A percentile compares a stretch with the other conserved stretches of the same genome.
phyloP scores from a whole-genome alignment of 192 early-diverging fungal species.

The Nowakowskiella sp. region DNA sequence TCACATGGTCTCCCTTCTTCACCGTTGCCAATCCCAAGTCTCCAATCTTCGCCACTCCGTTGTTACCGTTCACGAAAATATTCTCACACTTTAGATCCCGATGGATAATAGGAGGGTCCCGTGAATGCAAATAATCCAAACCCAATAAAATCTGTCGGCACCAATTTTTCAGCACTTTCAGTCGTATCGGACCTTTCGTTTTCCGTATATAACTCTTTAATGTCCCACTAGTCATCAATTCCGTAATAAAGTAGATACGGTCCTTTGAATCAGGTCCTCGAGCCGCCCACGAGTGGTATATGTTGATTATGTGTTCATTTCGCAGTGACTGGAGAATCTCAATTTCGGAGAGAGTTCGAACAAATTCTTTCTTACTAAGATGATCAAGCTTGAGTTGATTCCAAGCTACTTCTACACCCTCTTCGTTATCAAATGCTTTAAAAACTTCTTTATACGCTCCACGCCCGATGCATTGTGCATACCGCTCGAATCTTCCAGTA shows the following conservation, averaged over 20 bases:
- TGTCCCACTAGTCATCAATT: conserved; percentile 83
- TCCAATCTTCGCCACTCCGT: conserved; percentile 82
- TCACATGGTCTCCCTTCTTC: conserved; percentile 55
- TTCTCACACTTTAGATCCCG: conserved; percentile 60
- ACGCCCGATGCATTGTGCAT: conserved; percentile 54
- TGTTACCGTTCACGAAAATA: conserved; percentile 83
- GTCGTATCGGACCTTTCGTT: conserved; percentile 57
- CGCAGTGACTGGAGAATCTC: conserved; percentile 67
- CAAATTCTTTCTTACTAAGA: conserved; percentile 26
- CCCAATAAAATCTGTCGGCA: conserved; percentile 72
- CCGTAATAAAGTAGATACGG: conserved; percentile 76
- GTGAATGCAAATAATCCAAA: conserved; percentile 68
- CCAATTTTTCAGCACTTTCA: conserved; percentile 73
- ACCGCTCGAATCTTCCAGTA: conserved; percentile 57
- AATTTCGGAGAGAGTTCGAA: conserved; percentile 40
- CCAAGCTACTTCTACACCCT: conserved; percentile 87
- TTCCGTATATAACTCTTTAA: conserved; percentile 70
- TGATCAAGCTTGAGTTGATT: conserved; percentile 64
- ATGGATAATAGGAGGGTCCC: conserved; percentile 77
- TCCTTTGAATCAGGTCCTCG: conserved; percentile 45
- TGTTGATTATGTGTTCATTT: conserved; percentile 76
- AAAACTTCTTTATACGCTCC: conserved; percentile 85
- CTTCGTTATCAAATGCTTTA: conserved; percentile 79
- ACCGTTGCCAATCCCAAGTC: conserved; percentile 71
- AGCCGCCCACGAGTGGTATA: conserved; percentile 61